Conservation (phyloP, 805 yeast genomes). For the Wickerhamomyces alni region DNA sequence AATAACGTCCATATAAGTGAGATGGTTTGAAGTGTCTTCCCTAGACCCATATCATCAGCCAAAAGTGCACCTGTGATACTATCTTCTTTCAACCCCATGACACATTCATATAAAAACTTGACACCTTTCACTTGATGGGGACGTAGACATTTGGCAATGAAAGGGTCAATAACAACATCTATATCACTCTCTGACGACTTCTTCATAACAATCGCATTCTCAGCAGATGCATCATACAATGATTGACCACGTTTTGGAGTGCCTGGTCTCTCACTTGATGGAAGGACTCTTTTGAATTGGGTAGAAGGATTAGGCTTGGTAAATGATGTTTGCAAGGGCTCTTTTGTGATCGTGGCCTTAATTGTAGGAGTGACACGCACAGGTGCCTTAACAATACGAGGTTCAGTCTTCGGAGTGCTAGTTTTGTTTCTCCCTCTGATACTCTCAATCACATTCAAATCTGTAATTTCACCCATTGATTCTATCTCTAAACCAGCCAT, state of each 20-base stretch:
- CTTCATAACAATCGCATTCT: conserved; percentile 38
- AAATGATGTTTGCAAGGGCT: conserved; percentile 3
- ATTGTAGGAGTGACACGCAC: background rate
- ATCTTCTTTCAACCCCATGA: conserved; percentile 57
- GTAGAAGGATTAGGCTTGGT: conserved; percentile 8
- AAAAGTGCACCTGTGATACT: conserved; percentile 66
- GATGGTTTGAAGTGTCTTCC: conserved; percentile 84
- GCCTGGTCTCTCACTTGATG: conserved; percentile 12
- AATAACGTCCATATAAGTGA: conserved; percentile 78
- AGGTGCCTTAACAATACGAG: too few relatives aligned
- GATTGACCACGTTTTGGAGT: conserved; percentile 24
- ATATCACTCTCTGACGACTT: conserved; percentile 20
- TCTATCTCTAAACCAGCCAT: conserved; percentile 61
- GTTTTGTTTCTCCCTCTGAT: too few relatives aligned
- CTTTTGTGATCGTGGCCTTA: conserved; percentile 3
- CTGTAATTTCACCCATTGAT: conserved; percentile 41
- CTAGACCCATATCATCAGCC: conserved; percentile 98
- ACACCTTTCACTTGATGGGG: conserved; percentile 89
- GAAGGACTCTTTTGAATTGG: conserved; percentile 21
- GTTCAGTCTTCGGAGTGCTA: conserved; percentile 1
- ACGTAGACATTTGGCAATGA: conserved; percentile 47
- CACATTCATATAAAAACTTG: conserved; percentile 71
- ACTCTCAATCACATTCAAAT: too few relatives aligned
- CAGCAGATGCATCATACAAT: conserved; percentile 30
- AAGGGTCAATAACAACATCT: conserved; percentile 59